A percentile compares a stretch with the other conserved stretches of the same genome.
phyloP scores from a whole-genome alignment of 2,329 filamentous ascomycete species.

The Nemania bipapillata region DNA sequence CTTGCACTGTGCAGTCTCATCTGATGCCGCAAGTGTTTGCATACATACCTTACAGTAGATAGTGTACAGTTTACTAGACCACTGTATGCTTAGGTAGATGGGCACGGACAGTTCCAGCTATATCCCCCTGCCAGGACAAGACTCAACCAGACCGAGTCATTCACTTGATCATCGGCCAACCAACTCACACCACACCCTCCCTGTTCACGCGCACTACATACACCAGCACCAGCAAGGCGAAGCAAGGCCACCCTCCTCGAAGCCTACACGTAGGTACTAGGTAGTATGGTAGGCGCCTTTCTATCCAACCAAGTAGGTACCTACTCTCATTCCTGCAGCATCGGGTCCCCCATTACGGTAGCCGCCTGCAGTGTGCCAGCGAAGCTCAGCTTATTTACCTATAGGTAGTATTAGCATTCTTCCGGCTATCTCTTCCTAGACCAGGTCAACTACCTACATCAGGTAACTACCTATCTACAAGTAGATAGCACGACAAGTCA shows the following conservation, averaged over 20 bases:
- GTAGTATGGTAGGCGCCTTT: conserved; percentile 3
- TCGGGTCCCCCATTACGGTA: background rate
- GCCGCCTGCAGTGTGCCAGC: conserved; percentile 24
- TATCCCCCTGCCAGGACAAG: conserved; percentile 24
- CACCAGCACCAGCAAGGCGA: conserved; percentile 10
- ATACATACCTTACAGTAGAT: conserved; percentile 1
- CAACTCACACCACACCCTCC: conserved; percentile 30
- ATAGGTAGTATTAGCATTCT: background rate
- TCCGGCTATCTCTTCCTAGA: background rate
- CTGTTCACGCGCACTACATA: conserved; percentile 11
- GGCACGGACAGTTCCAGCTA: conserved; percentile 23
- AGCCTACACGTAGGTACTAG: background rate
- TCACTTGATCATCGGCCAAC: conserved; percentile 50
- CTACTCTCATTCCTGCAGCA: conserved; percentile 12
- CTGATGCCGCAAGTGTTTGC: conserved; percentile 4
- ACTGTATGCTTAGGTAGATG: background rate
- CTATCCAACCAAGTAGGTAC: background rate
- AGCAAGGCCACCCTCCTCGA: conserved; percentile 9
- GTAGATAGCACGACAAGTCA: conserved; percentile 26
- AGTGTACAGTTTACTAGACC: background rate
- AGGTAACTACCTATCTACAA: background rate
- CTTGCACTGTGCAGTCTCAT: conserved; percentile 22
- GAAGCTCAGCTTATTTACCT: conserved; percentile 23
- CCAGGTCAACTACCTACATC: background rate
- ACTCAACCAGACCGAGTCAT: conserved; percentile 47